Evolutionary conservation across 805 yeast genomes (phyloP).

Genomic region (Saccharomycopsis fodiens): DNA sequence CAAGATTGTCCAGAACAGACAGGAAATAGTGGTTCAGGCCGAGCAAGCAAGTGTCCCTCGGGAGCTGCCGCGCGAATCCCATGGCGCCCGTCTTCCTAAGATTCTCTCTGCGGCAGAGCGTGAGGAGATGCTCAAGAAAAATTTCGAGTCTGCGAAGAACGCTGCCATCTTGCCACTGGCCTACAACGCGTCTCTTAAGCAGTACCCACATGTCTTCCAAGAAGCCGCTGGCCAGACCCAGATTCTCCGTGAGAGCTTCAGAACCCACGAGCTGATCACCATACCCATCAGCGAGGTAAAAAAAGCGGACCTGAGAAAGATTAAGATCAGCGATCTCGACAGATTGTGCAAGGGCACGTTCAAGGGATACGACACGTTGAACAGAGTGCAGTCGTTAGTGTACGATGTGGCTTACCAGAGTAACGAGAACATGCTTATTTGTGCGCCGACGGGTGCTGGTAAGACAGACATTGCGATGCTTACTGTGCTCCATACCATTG

Average conservation of each 20-base stretch:
- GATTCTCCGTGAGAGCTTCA: conserved; percentile 54
- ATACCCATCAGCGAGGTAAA: conserved; percentile 73
- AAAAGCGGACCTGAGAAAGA: conserved; percentile 31
- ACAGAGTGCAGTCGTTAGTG: conserved; percentile 84
- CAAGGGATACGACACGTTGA: conserved; percentile 65
- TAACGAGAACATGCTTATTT: conserved; percentile 88
- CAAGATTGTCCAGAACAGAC: conserved; percentile 43
- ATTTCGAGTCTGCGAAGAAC: conserved; percentile 42
- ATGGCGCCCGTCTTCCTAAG: conserved; percentile 7
- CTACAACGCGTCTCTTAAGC: conserved; percentile 28
- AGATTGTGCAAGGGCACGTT: conserved; percentile 78
- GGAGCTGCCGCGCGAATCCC: conserved; percentile 15
- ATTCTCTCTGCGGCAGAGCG: conserved; percentile 50
- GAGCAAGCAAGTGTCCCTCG: not conserved
- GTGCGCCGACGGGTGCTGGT: conserved; percentile 99
- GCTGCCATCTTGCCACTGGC: conserved; percentile 35
- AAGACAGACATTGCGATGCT: conserved; percentile 89
- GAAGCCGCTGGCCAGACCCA: conserved; percentile 35
- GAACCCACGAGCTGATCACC: conserved; percentile 68
- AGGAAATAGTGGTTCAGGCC: conserved; percentile 24
- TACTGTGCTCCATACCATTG: conserved; percentile 70
- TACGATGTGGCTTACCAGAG: conserved; percentile 89
- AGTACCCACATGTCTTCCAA: conserved; percentile 78
- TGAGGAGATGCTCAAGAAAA: conserved; percentile 43
- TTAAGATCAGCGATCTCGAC: conserved; percentile 61